Evolutionary conservation across 345 rosid genomes (phyloP), one percentile per base, ranked within the genome.

Genomic region (Ailanthus altissimus): DNA sequence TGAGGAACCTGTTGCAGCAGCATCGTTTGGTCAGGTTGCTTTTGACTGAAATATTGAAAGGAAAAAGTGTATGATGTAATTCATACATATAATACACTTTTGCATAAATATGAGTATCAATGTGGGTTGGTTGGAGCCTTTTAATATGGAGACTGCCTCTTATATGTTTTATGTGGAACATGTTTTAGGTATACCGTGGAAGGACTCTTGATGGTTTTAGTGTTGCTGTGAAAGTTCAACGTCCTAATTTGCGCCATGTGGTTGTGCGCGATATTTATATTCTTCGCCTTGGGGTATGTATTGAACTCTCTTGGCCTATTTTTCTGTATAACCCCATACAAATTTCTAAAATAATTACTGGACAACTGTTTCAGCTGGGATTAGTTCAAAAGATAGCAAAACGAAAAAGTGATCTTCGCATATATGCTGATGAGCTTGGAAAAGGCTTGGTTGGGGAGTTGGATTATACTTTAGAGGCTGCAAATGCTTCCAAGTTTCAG

Each of bases 361-460:
- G 72, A 65, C 25, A 28, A 36, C 13, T 69, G 58, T 83, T 85
- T 77, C 88, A 94, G 98, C 83, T 94, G 71, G 98, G 97, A 23
- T 71, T 94, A 70, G 50, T 94, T 84, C 94, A 92, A 88, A 94
- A 90, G 86, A 82, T 94, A 77, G 93, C 94, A 25, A 94, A 91
- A 84, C 87, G 97, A 80, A 91, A 91, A 83, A 88, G 70, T 83
- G 97, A 94, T 78, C 93, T 88, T 83, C 90, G 97, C 58, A 86
- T 91, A 25, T 94, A 94, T 82, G 98, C 97, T 74, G 98, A 94
- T 85, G 98, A 94, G 85, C 94, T 94, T 60, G 98, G 98, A 77
- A 94, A 86, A 84, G 97, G 98, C 60, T 88, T 94, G 79, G 95
- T 89, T 76, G 97, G 97, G 73, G 98, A 94, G 85, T 83, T 94